Conservation (phyloP, 2,329 filamentous ascomycete species). For the Beauveria asiatica region DNA sequence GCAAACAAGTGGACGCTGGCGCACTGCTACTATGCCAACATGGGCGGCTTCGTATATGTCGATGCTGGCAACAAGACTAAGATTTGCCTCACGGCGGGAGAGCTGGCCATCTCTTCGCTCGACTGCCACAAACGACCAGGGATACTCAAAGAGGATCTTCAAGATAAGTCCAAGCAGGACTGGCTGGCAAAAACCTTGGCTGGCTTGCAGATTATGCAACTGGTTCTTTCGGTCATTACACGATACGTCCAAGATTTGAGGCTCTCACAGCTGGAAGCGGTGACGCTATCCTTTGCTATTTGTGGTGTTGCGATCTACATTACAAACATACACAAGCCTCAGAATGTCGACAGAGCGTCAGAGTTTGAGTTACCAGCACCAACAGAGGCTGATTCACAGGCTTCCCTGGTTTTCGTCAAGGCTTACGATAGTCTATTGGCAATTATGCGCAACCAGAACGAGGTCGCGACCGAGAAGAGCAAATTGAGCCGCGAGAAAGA, state of each 20-base stretch:
- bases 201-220: background rate
- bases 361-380: too few relatives aligned
- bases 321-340: background rate
- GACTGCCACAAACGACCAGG: background rate
- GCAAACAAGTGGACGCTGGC: background rate
- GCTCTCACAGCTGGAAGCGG: background rate
- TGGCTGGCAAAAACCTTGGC: background rate
- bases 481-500: too few relatives aligned
- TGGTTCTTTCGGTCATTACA: background rate
- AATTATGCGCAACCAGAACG: too few relatives aligned
- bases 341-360: background rate
- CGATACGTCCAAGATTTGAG: background rate
- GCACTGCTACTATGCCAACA: background rate
- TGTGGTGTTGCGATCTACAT: background rate
- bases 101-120: background rate
- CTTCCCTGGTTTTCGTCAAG: too few relatives aligned
- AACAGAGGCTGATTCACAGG: too few relatives aligned
- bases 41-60: background rate
- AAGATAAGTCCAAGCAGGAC: background rate
- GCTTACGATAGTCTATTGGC: too few relatives aligned
- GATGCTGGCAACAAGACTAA: background rate
- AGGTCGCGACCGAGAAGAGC: too few relatives aligned
- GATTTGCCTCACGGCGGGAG: background rate
- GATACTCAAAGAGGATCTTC: background rate
- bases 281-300: background rate